Base-by-base conservation (phyloP, 352 stramenopile species). In the Pythium dissotocum region DNA sequence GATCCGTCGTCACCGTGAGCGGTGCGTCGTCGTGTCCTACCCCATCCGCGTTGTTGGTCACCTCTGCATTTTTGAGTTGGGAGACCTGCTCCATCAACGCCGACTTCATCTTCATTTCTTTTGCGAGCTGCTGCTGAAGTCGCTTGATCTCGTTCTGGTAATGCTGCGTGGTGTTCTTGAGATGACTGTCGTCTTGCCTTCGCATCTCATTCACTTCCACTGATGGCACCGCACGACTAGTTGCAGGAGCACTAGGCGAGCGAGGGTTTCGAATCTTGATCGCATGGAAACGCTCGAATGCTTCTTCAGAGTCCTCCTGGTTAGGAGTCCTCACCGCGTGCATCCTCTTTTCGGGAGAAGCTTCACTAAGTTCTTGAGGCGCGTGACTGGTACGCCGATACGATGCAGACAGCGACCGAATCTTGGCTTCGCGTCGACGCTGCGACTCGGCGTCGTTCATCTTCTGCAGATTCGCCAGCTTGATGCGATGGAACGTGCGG, bases 91-190 rank as follows among this genome's bases (percentile, higher is more conserved):
- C 72, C 49, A 82, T 75, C 1, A 89, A 77, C 10, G 64, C 42
- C 10, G 65, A 60, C 49, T 90, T 91, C 14, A 77, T 55, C 18
- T 74, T 78, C 9, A 63, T 78, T 63, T 93, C 85, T 12, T 73
- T 76, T 1, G 70, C 60, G 13, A 93, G 67, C 60, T 93, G 83
- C 59, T 82, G 72, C 60, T 89, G 80, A 21, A 93, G 54, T 3
- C 85, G 80, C 48, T 77, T 76, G 58, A 93, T 89, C 63, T 91
- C 82, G 32, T 83, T 88, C 58, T 91, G 80, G 44, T 79, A 85
- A 48, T 93, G 85, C 2, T 77, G 77, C 36, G 65, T 67, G 2
- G 79, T 76, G 38, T 80, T 87, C 32, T 82, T 57, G 12, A 80
- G 77, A 44, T 71, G 77, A 16, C 58, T 38, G 58, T 61, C 64